Conservation (phyloP, 2,329 filamentous ascomycete species). For the Trichoderma koningii region DNA sequence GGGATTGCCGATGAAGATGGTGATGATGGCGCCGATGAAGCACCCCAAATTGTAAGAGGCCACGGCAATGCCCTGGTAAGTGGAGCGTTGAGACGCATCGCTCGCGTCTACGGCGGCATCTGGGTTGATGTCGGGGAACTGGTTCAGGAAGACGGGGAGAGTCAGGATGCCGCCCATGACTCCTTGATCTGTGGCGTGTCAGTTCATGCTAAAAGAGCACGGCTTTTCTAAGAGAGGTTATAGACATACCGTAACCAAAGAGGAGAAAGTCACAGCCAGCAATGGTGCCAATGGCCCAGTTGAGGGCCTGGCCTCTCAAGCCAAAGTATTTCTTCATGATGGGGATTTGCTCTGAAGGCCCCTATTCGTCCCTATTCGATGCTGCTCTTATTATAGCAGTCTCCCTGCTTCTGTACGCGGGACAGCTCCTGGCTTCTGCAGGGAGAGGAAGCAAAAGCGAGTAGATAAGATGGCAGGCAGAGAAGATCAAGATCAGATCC, state of each 20-base stretch:
- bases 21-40: constrained; percentile 64
- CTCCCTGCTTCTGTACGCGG: background rate
- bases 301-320: constrained; percentile 65
- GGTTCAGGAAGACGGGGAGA: constrained; percentile 59
- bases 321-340: constrained; percentile 58
- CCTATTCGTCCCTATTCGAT: background rate
- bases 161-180: constrained; percentile 77
- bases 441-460: background rate
- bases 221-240: background rate
- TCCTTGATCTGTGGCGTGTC: constrained; percentile 63
- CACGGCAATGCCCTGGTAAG: constrained; percentile 56
- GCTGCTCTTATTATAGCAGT: background rate
- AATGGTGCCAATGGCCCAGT: constrained; percentile 69
- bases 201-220: background rate
- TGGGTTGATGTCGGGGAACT: constrained; percentile 57
- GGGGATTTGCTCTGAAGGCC: background rate
- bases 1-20: constrained; percentile 65
- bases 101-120: constrained; percentile 42
- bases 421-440: background rate
- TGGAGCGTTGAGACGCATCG: constrained; percentile 48
- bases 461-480: constrained; percentile 1
- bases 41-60: constrained; percentile 63
- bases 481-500: constrained; percentile 13
- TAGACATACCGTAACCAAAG: constrained; percentile 54
- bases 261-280: constrained; percentile 73